These are phyloP conservation scores for Xylariales sp. DNA, from an alignment of 2,329 filamentous ascomycete genomes.

Conservation along the genomic window DNA sequence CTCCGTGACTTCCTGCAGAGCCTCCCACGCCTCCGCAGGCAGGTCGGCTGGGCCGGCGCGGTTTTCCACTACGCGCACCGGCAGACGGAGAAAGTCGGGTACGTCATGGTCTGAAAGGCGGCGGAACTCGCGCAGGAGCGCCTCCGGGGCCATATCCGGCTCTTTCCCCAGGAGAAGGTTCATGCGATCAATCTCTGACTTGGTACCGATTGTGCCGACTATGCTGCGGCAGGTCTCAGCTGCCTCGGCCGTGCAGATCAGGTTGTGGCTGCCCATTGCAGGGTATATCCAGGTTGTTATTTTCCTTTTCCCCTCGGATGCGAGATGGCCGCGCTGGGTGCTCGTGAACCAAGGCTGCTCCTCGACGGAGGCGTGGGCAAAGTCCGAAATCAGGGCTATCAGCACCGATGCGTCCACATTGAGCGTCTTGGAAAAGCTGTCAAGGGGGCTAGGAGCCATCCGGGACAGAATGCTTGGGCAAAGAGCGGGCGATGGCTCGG, in stretches of 20 bases:
- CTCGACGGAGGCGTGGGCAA: slow-evolving; percentile 50
- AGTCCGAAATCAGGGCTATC: slow-evolving; percentile 68
- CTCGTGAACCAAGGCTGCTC: slow-evolving; percentile 41
- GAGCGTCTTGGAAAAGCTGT: slow-evolving; percentile 25
- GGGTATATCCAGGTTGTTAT: slow-evolving; percentile 60
- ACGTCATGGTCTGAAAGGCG: slow-evolving; percentile 2
- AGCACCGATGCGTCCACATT: slow-evolving; percentile 68
- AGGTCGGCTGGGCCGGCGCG: background rate
- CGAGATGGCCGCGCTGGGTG: slow-evolving; percentile 61
- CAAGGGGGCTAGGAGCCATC: slow-evolving; percentile 23
- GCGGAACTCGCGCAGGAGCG: background rate
- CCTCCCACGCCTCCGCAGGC: slow-evolving; percentile 1
- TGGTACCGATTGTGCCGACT: slow-evolving; percentile 58
- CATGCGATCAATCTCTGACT: slow-evolving; percentile 57
- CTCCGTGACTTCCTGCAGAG: slow-evolving; percentile 1
- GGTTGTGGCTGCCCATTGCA: slow-evolving; percentile 46
- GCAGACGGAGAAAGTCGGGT: slow-evolving; percentile 1
- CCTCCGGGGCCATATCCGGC: background rate
- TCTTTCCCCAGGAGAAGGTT: slow-evolving; percentile 46
- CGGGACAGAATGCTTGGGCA: slow-evolving; percentile 15
- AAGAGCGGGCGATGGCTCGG: slow-evolving; percentile 11
- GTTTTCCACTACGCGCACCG: background rate
- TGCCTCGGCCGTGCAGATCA: slow-evolving; percentile 65
- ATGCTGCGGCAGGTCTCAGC: slow-evolving; percentile 62
- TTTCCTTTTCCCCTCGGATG: slow-evolving; percentile 57